Conservation (phyloP, 495 filamentous ascomycete species). For the Pyronema omphalodes region DNA sequence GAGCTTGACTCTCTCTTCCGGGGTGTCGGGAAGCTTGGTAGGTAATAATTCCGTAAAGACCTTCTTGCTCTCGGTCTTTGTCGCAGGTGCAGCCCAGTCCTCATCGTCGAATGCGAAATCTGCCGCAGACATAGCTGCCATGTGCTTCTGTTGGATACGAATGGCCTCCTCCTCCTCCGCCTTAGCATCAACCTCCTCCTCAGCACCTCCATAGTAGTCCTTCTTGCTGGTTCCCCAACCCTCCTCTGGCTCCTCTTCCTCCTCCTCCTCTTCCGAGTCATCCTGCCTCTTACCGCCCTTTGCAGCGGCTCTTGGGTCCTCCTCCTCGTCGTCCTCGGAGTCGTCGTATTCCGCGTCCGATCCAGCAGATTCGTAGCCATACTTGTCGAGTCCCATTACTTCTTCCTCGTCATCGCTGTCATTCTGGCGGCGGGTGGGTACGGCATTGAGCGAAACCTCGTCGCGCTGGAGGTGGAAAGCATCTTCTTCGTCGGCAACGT, state of each 20-base stretch:
- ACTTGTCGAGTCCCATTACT: conserved; percentile 45
- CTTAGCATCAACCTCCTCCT: conserved; percentile 72
- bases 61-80: conserved; percentile 27
- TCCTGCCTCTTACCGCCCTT: conserved; percentile 3
- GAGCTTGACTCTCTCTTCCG: conserved; percentile 60
- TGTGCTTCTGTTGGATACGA: conserved; percentile 71
- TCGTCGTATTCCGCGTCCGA: conserved; percentile 13
- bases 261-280: conserved; percentile 23
- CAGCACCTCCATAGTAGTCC: conserved; percentile 84
- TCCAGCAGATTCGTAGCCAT: conserved; percentile 6
- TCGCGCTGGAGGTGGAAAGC: conserved; percentile 73
- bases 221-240: conserved; percentile 65
- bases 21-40: conserved; percentile 58
- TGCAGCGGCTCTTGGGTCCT: conserved; percentile 26
- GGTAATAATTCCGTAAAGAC: conserved; percentile 69
- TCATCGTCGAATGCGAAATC: conserved; percentile 85
- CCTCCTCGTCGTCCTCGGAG: conserved; percentile 30
- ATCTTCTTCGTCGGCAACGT: conserved; percentile 82
- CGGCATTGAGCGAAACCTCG: conserved; percentile 48
- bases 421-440: background rate
- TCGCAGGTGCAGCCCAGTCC: conserved; percentile 47
- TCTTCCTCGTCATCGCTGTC: conserved; percentile 25
- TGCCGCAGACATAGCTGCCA: conserved; percentile 65
- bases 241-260: conserved; percentile 55
- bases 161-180: conserved; percentile 84